A percentile compares a stretch with the other conserved stretches of the same genome.
Conservation (phyloP, 352 stramenopile species). For the Phytophthora cactorum region DNA sequence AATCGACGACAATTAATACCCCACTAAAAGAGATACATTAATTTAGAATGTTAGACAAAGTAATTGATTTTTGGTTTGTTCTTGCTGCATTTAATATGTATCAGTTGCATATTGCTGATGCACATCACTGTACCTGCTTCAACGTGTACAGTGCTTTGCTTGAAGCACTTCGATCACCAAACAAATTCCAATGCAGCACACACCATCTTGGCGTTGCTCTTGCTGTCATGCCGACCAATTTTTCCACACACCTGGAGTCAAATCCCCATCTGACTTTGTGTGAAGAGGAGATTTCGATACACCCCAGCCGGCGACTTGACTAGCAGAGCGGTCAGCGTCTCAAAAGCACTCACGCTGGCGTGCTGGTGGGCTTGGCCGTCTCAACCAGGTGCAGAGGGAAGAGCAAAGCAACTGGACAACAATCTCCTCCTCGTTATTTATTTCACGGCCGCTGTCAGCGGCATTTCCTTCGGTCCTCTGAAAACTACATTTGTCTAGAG, state of each 20-base stretch:
- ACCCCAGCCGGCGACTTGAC: no score
- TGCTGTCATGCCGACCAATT: conserved; percentile 2
- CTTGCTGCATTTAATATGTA: not conserved
- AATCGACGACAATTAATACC: not conserved
- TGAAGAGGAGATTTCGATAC: not conserved
- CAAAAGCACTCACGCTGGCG: conserved; percentile 20
- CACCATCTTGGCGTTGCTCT: not conserved
- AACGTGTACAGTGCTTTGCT: no score
- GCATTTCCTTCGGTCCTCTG: not conserved
- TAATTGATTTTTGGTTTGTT: no score
- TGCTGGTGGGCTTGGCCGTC: conserved; percentile 14
- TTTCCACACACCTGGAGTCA: conserved; percentile 13
- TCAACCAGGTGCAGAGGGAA: conserved; percentile 10
- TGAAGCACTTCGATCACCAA: not conserved
- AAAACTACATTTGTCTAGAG: conserved; percentile 8
- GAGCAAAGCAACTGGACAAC: not conserved
- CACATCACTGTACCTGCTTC: no score
- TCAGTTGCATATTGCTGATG: not conserved
- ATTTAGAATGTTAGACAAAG: not conserved
- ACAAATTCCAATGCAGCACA: not conserved
- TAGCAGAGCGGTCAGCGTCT: conserved; percentile 3
- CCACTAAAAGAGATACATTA: not conserved
- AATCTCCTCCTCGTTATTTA: conserved; percentile 13
- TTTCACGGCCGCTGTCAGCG: conserved; percentile 12
- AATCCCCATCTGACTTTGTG: conserved; percentile 12